A percentile compares a stretch with the other conserved stretches of the same genome.
phyloP scores from a whole-genome alignment of 352 stramenopile species.

The Pilasporangium apinafurcum region DNA sequence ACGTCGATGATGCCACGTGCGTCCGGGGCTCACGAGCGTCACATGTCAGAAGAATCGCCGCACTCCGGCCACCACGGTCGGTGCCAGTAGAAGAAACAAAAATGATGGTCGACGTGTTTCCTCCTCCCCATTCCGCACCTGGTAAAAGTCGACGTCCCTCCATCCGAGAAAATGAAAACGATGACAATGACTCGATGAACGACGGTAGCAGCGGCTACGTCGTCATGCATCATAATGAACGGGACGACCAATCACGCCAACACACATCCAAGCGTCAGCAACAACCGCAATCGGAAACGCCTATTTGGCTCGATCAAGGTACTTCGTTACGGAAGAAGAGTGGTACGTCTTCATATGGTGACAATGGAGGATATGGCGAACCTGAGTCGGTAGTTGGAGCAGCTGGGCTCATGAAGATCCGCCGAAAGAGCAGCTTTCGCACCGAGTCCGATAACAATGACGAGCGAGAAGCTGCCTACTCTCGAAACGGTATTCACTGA shows the following conservation, averaged over 20 bases:
- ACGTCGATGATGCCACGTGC: slow-evolving; percentile 40
- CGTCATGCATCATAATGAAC: slow-evolving; percentile 7
- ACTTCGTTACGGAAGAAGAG: slow-evolving; percentile 16
- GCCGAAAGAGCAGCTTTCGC: slow-evolving; percentile 44
- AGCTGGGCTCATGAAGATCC: slow-evolving; percentile 60
- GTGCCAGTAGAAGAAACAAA: slow-evolving; percentile 64
- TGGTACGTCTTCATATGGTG: slow-evolving; percentile 12
- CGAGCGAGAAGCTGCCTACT: background rate
- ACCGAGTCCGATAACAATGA: slow-evolving; percentile 24
- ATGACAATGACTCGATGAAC: slow-evolving; percentile 26
- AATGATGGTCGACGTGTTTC: slow-evolving; percentile 55
- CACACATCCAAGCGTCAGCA: background rate
- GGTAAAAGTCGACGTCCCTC: slow-evolving; percentile 50
- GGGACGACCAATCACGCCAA: slow-evolving; percentile 6
- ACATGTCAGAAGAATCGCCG: slow-evolving; percentile 64
- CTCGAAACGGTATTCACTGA: slow-evolving; percentile 5
- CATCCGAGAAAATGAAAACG: slow-evolving; percentile 10
- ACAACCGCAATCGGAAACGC: slow-evolving; percentile 23
- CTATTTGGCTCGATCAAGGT: slow-evolving; percentile 53
- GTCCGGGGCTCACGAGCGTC: slow-evolving; percentile 66
- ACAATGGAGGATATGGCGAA: too few species aligned
- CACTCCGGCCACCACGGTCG: slow-evolving; percentile 50
- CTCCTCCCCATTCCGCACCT: slow-evolving; percentile 58
- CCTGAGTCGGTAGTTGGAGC: slow-evolving; percentile 31
- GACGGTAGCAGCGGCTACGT: slow-evolving; percentile 26